Conservation (phyloP, 108 stramenopile genomes). For the Pelagomonas calceolata region DNA sequence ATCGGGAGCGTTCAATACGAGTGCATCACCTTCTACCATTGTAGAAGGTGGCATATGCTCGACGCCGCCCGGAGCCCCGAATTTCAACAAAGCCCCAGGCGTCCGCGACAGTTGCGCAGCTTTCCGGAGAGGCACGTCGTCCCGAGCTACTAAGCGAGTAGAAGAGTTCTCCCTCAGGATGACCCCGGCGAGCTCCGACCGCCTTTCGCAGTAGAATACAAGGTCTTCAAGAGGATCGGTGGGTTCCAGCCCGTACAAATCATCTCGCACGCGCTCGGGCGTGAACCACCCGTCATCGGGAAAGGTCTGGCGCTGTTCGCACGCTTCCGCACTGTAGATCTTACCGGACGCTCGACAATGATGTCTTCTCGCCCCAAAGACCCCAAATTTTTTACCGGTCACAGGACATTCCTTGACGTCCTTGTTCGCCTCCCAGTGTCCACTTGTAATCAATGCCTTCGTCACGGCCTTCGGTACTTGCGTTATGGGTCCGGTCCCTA, state of each 20-base stretch:
- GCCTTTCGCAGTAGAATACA: slow-evolving; percentile 4
- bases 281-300: slow-evolving; percentile 9
- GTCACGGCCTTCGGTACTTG: not conserved
- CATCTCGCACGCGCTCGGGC: slow-evolving; percentile 5
- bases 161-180: not conserved
- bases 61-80: not conserved
- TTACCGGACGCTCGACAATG: slow-evolving; percentile 8
- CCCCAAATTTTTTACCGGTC: slow-evolving; percentile 7
- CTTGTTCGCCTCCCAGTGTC: slow-evolving; percentile 3
- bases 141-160: not conserved
- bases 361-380: slow-evolving; percentile 4
- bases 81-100: not conserved
- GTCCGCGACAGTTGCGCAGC: not conserved
- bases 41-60: not conserved
- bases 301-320: not conserved
- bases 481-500: not conserved
- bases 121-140: not conserved
- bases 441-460: not conserved
- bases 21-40: not conserved
- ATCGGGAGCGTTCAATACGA: not conserved
- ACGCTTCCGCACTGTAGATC: slow-evolving; percentile 2
- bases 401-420: not conserved
- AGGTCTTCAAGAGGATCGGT: slow-evolving; percentile 5
- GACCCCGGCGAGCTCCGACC: slow-evolving; percentile 4
- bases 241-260: not conserved